These are phyloP conservation scores for Pharnaceum exiguum DNA, from an alignment of 148 eudicot species.

Conservation along the genomic window DNA sequence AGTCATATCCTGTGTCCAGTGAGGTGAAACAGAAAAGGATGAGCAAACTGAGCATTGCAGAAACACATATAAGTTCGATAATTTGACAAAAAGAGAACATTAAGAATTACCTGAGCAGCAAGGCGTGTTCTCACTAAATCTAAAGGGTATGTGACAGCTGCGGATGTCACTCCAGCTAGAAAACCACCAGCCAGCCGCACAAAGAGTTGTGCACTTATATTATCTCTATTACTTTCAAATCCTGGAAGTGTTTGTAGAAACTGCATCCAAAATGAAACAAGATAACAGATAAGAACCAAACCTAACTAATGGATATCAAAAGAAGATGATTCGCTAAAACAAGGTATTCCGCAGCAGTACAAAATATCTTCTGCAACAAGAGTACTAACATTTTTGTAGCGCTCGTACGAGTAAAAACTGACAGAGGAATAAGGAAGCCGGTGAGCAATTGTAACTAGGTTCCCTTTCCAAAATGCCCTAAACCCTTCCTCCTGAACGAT, in stretches of 20 bases:
- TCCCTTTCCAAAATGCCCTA: constrained; percentile 96
- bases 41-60: neutral
- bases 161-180: constrained; percentile 87
- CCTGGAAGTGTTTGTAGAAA: constrained; percentile 51
- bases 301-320: neutral
- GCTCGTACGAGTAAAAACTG: constrained; percentile 85
- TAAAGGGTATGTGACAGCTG: constrained; percentile 60
- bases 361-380: constrained; percentile 15
- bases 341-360: neutral
- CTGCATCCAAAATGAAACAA: constrained; percentile 28
- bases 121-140: constrained; percentile 77
- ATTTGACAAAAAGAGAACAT: neutral
- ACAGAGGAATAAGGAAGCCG: constrained; percentile 92
- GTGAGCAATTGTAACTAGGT: constrained; percentile 88
- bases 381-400: constrained; percentile 78
- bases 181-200: constrained; percentile 78
- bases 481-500: constrained; percentile 79
- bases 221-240: constrained; percentile 38
- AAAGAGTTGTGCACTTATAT: constrained; percentile 44
- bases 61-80: neutral
- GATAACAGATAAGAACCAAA: neutral
- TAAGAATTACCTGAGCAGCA: constrained; percentile 56
- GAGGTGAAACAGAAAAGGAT: too few species aligned
- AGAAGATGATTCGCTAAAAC: constrained; percentile 8
- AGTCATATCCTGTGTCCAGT: too few species aligned